Percentiles rank a stretch among this genome's conserved stretches.
Evolutionary conservation across 257 asterid genomes (phyloP).

Genomic region (Hygrophila difformis): DNA sequence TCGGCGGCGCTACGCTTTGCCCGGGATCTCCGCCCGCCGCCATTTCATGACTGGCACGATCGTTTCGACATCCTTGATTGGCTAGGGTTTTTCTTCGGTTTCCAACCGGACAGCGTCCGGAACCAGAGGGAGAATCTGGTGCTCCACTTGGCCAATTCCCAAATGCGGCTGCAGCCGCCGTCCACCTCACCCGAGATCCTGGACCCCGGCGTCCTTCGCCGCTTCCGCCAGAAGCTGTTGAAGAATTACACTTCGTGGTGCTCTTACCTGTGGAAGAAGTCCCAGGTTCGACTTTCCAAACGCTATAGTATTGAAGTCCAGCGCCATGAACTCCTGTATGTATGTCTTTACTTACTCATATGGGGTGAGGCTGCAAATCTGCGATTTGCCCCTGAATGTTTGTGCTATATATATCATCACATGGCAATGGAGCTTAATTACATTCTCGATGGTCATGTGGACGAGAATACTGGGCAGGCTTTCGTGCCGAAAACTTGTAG

Average conservation of each 20-base stretch:
- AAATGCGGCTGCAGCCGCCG: slow-evolving; percentile 85
- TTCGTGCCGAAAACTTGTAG: slow-evolving; percentile 65
- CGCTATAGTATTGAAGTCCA: slow-evolving; percentile 47
- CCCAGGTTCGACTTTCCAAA: slow-evolving; percentile 64
- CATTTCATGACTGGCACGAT: slow-evolving; percentile 49
- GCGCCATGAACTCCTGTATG: slow-evolving; percentile 82
- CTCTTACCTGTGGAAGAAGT: slow-evolving; percentile 58
- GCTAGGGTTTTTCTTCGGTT: slow-evolving; percentile 95
- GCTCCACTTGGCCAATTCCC: slow-evolving; percentile 77
- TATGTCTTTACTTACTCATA: slow-evolving; percentile 53
- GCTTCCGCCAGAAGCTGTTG: slow-evolving; percentile 62
- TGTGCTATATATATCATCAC: slow-evolving; percentile 79
- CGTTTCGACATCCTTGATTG: slow-evolving; percentile 75
- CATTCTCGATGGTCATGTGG: slow-evolving; percentile 65
- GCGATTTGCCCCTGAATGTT: slow-evolving; percentile 77
- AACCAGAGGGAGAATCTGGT: slow-evolving; percentile 90
- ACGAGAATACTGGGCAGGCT: slow-evolving; percentile 58
- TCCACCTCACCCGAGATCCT: slow-evolving; percentile 51
- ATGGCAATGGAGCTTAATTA: slow-evolving; percentile 80
- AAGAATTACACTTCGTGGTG: slow-evolving; percentile 81
- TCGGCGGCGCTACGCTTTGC: slow-evolving; percentile 59
- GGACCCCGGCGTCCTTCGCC: slow-evolving; percentile 56
- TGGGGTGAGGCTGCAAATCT: slow-evolving; percentile 96
- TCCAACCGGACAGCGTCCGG: slow-evolving; percentile 75
- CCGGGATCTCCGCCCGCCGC: slow-evolving; percentile 72